Conservation (phyloP, 1,139 yeast species). For the Magnusiomyces paraingens region DNA sequence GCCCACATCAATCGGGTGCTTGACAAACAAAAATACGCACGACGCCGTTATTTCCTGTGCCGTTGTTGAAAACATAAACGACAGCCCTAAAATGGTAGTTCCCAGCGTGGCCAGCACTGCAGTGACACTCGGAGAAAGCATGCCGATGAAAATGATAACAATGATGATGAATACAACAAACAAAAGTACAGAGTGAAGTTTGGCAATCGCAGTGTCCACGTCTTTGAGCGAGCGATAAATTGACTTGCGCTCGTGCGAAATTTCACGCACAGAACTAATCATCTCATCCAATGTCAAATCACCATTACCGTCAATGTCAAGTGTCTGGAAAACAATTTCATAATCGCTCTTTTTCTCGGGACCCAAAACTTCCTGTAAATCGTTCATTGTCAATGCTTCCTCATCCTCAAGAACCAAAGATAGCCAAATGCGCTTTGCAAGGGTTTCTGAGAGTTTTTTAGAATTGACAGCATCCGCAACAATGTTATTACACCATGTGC, state of each 20-base stretch:
- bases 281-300: constrained; percentile 37
- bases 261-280: constrained; percentile 30
- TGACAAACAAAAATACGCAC: constrained; percentile 38
- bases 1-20: constrained; percentile 41
- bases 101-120: constrained; percentile 40
- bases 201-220: constrained; percentile 38
- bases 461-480: constrained; percentile 35
- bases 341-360: constrained; percentile 29
- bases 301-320: constrained; percentile 36
- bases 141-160: constrained; percentile 36
- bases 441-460: constrained; percentile 27
- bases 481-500: constrained; percentile 24
- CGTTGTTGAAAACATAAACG: constrained; percentile 37
- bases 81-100: constrained; percentile 36
- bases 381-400: constrained; percentile 32
- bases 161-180: constrained; percentile 33
- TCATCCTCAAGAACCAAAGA: constrained; percentile 38
- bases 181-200: constrained; percentile 35
- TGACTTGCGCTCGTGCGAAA: constrained; percentile 34
- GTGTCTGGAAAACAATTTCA: constrained; percentile 31
- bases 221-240: constrained; percentile 36
- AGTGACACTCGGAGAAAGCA: constrained; percentile 38
- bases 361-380: constrained; percentile 36
- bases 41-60: constrained; percentile 38
- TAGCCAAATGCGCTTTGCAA: constrained; percentile 39